phyloP scores from a whole-genome alignment of 768 basidiomycete genomes.

The Gyrodon lividus region DNA sequence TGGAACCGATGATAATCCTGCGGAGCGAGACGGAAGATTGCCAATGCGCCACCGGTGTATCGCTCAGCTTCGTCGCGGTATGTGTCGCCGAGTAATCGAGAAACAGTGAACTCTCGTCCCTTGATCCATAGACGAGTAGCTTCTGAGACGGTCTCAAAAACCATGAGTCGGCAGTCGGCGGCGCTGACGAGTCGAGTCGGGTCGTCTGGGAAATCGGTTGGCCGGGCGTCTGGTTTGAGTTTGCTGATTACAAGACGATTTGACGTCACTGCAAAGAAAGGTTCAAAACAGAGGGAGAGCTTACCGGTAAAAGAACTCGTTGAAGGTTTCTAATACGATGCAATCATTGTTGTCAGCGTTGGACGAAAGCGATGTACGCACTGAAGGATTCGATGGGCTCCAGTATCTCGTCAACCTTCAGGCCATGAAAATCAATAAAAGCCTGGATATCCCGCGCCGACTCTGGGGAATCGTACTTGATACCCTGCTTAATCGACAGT shows the following conservation, averaged over 20 bases:
- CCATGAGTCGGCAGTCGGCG: slow-evolving; percentile 97
- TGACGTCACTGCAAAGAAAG: background rate
- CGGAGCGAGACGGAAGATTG: slow-evolving; percentile 89
- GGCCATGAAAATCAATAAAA: slow-evolving; percentile 88
- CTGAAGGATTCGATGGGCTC: slow-evolving; percentile 85
- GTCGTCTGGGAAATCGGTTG: slow-evolving; percentile 68
- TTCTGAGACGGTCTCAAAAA: slow-evolving; percentile 81
- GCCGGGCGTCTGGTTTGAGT: slow-evolving; percentile 80
- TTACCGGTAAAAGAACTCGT: slow-evolving; percentile 84
- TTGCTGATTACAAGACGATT: slow-evolving; percentile 51
- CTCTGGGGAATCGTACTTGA: slow-evolving; percentile 86
- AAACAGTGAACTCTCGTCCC: slow-evolving; percentile 88
- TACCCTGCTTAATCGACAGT: slow-evolving; percentile 88
- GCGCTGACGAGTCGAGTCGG: slow-evolving; percentile 77
- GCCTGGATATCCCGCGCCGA: slow-evolving; percentile 80
- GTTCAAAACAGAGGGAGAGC: background rate
- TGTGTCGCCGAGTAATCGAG: slow-evolving; percentile 72
- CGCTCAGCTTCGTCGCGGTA: slow-evolving; percentile 69
- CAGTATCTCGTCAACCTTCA: slow-evolving; percentile 78
- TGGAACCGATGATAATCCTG: slow-evolving; percentile 97
- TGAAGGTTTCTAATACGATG: slow-evolving; percentile 71
- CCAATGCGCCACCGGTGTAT: slow-evolving; percentile 80
- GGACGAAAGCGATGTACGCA: slow-evolving; percentile 35
- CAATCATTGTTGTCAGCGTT: slow-evolving; percentile 4
- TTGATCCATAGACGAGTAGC: slow-evolving; percentile 97